Conservation (phyloP, 2,329 filamentous ascomycete species). For the Lachnellula arida region DNA sequence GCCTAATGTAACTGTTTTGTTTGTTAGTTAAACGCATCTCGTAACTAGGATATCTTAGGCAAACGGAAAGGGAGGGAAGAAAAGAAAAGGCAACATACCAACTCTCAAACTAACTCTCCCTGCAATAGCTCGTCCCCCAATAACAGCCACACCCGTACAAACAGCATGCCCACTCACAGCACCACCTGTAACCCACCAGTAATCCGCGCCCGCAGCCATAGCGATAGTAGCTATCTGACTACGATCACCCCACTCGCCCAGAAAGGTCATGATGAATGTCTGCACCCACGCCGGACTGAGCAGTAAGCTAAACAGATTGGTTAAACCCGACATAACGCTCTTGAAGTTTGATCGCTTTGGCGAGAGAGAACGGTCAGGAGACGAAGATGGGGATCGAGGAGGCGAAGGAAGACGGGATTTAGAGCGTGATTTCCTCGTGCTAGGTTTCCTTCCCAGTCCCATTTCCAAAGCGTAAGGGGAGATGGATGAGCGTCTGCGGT, state of each 20-base stretch:
- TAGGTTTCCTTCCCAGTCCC: conserved; percentile 59
- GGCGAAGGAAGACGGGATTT: conserved; percentile 75
- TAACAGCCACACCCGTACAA: conserved; percentile 86
- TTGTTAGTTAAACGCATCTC: conserved; percentile 18
- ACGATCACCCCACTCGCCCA: conserved; percentile 96
- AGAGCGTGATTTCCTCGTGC: conserved; percentile 62
- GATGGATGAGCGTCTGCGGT: conserved; percentile 60
- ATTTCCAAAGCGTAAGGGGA: conserved; percentile 77
- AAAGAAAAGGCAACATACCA: conserved; percentile 59
- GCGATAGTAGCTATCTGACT: conserved; percentile 98
- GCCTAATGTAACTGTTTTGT: conserved; percentile 74
- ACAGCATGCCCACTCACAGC: conserved; percentile 81
- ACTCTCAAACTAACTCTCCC: conserved; percentile 92
- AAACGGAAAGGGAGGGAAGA: neutral
- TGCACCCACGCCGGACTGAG: conserved; percentile 97
- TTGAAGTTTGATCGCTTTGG: conserved; percentile 39
- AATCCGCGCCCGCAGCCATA: conserved; percentile 97
- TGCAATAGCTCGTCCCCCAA: conserved; percentile 88
- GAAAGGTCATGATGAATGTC: conserved; percentile 98
- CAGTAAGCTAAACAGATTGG: conserved; percentile 82
- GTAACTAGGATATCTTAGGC: neutral
- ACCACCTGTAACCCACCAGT: conserved; percentile 96
- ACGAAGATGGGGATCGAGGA: conserved; percentile 74
- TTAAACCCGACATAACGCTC: conserved; percentile 57
- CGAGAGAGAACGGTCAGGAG: conserved; percentile 50